Evolutionary conservation across 768 basidiomycete genomes (phyloP).

Genomic region (Daedaleopsis nitida): DNA sequence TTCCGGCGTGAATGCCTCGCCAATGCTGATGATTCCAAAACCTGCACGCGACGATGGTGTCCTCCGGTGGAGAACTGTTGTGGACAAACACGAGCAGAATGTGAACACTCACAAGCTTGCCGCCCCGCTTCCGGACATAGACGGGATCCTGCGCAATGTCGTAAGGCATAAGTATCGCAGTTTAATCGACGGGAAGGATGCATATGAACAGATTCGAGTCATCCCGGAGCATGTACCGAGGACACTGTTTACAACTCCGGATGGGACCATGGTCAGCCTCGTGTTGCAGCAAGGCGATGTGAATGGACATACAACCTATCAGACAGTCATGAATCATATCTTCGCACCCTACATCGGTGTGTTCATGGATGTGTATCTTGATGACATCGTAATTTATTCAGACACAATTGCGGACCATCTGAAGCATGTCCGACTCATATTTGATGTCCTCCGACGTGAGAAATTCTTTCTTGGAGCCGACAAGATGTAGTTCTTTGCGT

Average conservation of each 20-base stretch:
- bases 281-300: conserved; percentile 35
- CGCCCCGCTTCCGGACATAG: conserved; percentile 24
- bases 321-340: conserved; percentile 45
- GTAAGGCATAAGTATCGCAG: conserved; percentile 15
- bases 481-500: conserved; percentile 27
- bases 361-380: conserved; percentile 39
- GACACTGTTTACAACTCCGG: conserved; percentile 28
- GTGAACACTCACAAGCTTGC: conserved; percentile 26
- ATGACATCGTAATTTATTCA: conserved; percentile 37
- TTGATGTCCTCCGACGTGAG: conserved; percentile 13
- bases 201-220: conserved; percentile 33
- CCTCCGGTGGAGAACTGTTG: conserved; percentile 1
- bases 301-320: conserved; percentile 41
- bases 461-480: conserved; percentile 19
- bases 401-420: conserved; percentile 29
- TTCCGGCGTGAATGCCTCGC: conserved; percentile 22
- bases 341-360: conserved; percentile 33
- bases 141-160: conserved; percentile 24
- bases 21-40: conserved; percentile 18
- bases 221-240: conserved; percentile 21
- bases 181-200: conserved; percentile 29
- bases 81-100: conserved; percentile 19
- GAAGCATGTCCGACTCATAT: conserved; percentile 18
- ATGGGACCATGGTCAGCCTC: conserved; percentile 31
- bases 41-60: not conserved